Conservation (phyloP, 2,329 filamentous ascomycete genomes). For the Aotearoamyces nothofagi region DNA sequence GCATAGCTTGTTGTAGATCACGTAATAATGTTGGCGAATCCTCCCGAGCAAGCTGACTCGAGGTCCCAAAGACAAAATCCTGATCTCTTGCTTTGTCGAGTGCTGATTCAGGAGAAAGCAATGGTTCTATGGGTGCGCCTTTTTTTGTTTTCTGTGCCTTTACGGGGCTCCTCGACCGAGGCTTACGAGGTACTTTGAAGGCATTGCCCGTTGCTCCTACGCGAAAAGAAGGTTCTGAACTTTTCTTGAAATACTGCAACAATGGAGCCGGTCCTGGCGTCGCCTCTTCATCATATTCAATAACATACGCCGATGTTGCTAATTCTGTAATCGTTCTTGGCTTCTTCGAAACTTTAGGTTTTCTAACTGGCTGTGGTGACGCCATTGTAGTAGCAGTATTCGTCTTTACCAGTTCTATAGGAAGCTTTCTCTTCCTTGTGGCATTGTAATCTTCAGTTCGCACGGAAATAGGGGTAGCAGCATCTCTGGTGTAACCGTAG, state of each 20-base stretch:
- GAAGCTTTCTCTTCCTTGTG: slow-evolving; percentile 40
- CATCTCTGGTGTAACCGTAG: slow-evolving; percentile 20
- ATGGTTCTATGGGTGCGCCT: slow-evolving; percentile 21
- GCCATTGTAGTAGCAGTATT: slow-evolving; percentile 13
- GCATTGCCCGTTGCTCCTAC: slow-evolving; percentile 4
- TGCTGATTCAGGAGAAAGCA: slow-evolving; percentile 57
- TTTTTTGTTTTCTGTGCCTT: slow-evolving; percentile 23
- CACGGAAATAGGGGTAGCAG: slow-evolving; percentile 5
- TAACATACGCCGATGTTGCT: slow-evolving; percentile 55
- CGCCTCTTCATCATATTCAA: slow-evolving; percentile 17
- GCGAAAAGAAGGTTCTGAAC: slow-evolving; percentile 7
- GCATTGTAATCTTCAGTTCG: slow-evolving; percentile 3
- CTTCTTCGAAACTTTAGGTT: slow-evolving; percentile 44
- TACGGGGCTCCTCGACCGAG: slow-evolving; percentile 10
- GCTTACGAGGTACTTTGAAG: slow-evolving; percentile 12
- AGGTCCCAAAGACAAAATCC: slow-evolving; percentile 74
- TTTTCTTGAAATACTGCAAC: slow-evolving; percentile 27
- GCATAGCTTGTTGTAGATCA: slow-evolving; percentile 46
- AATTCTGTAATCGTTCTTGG: slow-evolving; percentile 63
- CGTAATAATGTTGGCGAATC: slow-evolving; percentile 52
- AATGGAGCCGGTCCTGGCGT: slow-evolving; percentile 24
- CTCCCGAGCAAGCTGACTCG: slow-evolving; percentile 63
- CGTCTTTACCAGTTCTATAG: slow-evolving; percentile 32
- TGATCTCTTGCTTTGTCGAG: slow-evolving; percentile 50
- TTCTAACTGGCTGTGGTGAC: slow-evolving; percentile 22